Evolutionary conservation across 1,139 yeast species (phyloP).

Genomic region (Magnusiomyces suaveolens): DNA sequence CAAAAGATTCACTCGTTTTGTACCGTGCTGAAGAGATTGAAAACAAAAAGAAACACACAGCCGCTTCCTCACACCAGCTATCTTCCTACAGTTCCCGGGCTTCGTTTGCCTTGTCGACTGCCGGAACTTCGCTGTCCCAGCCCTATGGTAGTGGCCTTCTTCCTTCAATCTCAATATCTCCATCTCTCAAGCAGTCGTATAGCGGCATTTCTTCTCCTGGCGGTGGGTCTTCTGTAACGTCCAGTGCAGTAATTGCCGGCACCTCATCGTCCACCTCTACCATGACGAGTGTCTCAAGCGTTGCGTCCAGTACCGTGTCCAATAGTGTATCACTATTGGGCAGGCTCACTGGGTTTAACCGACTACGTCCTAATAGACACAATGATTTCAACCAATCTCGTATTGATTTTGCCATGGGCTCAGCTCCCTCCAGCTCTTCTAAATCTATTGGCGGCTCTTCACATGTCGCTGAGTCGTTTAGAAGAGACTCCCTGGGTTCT

Average conservation of each 20-base stretch:
- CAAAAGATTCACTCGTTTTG: slow-evolving; percentile 25
- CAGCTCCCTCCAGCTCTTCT: background rate
- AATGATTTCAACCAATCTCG: slow-evolving; percentile 23
- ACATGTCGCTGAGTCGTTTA: slow-evolving; percentile 15
- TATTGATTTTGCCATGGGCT: slow-evolving; percentile 12
- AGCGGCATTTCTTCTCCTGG: background rate
- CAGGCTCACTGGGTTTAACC: slow-evolving; percentile 19
- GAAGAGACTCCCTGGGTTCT: slow-evolving; percentile 27
- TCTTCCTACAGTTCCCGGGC: slow-evolving; percentile 5
- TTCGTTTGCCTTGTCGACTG: slow-evolving; percentile 6
- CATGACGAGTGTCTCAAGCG: background rate
- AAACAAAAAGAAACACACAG: slow-evolving; percentile 8
- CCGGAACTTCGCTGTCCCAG: slow-evolving; percentile 5
- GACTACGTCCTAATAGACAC: slow-evolving; percentile 17
- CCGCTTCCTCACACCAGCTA: background rate
- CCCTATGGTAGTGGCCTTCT: slow-evolving; percentile 7
- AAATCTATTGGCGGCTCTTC: background rate
- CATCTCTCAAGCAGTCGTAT: slow-evolving; percentile 7
- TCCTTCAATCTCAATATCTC: slow-evolving; percentile 14
- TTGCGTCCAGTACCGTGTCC: background rate
- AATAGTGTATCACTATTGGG: slow-evolving; percentile 20
- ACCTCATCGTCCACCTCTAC: slow-evolving; percentile 5
- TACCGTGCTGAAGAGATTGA: slow-evolving; percentile 19
- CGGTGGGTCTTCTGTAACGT: background rate
- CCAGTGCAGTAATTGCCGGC: background rate